Conservation (phyloP, 495 filamentous ascomycete species). For the Tuber melanosporum region DNA sequence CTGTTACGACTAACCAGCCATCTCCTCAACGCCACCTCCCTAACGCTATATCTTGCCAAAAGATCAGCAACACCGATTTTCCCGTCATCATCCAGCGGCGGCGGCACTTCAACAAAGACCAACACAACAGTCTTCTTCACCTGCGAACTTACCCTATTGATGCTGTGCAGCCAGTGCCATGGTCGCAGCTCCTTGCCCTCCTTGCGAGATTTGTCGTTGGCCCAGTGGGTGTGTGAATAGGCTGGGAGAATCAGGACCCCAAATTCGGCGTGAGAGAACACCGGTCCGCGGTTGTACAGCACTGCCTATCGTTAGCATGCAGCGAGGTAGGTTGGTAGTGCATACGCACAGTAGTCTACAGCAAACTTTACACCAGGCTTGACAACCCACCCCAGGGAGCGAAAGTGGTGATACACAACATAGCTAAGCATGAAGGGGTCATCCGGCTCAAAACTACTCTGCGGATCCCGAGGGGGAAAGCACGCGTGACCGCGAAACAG, state of each 20-base stretch:
- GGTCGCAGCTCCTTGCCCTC: constrained; percentile 47
- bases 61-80: constrained; percentile 55
- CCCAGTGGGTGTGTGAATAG: constrained; percentile 72
- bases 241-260: constrained; percentile 76
- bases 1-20: constrained; percentile 78
- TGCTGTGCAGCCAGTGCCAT: constrained; percentile 91
- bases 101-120: constrained; percentile 84
- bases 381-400: constrained; percentile 92
- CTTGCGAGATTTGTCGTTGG: constrained; percentile 41
- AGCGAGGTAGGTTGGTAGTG: constrained; percentile 5
- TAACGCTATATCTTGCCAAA: constrained; percentile 65
- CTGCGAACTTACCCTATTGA: constrained; percentile 83
- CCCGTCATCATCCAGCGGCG: constrained; percentile 50
- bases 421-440: constrained; percentile 84
- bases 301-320: constrained; percentile 43
- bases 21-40: constrained; percentile 73
- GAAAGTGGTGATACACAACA: constrained; percentile 90
- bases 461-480: constrained; percentile 53
- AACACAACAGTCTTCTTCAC: constrained; percentile 83
- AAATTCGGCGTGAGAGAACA: constrained; percentile 90
- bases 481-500: constrained; percentile 63
- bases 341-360: constrained; percentile 60
- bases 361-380: constrained; percentile 91
- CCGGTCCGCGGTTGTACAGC: constrained; percentile 89
- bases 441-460: constrained; percentile 52